phyloP scores from a whole-genome alignment of 2,329 filamentous ascomycete species.

The Aspergillus neoniger region DNA sequence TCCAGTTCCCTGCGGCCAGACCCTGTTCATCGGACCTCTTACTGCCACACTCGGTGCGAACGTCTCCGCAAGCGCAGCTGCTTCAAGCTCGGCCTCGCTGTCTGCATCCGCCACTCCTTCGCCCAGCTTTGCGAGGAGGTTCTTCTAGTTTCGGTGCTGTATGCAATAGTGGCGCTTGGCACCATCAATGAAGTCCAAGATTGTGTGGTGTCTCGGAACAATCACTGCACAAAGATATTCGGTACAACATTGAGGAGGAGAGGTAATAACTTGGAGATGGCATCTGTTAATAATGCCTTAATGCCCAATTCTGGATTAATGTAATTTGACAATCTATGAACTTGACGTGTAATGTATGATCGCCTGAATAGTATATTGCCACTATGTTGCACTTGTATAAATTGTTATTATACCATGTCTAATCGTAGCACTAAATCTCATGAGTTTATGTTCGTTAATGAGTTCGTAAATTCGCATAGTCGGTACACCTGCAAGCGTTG shows the following conservation, averaged over 20 bases:
- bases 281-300: background rate
- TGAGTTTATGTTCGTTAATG: no score
- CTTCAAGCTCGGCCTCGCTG: constrained; percentile 11
- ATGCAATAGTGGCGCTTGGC: background rate
- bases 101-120: constrained; percentile 7
- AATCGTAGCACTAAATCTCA: no score
- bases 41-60: constrained; percentile 22
- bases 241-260: background rate
- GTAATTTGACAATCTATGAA: background rate
- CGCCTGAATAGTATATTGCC: background rate
- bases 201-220: background rate
- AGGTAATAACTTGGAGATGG: background rate
- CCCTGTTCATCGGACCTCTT: constrained; percentile 26
- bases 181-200: background rate
- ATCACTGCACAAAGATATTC: background rate
- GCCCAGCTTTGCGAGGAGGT: constrained; percentile 5
- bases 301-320: background rate
- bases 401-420: background rate
- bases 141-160: background rate
- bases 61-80: constrained; percentile 6
- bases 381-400: background rate
- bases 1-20: constrained; percentile 23
- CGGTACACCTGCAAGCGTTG: no score
- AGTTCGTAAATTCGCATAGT: no score
- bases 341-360: background rate